Evolutionary conservation across 345 rosid genomes (phyloP).

Genomic region (Rubroshorea leprosula): DNA sequence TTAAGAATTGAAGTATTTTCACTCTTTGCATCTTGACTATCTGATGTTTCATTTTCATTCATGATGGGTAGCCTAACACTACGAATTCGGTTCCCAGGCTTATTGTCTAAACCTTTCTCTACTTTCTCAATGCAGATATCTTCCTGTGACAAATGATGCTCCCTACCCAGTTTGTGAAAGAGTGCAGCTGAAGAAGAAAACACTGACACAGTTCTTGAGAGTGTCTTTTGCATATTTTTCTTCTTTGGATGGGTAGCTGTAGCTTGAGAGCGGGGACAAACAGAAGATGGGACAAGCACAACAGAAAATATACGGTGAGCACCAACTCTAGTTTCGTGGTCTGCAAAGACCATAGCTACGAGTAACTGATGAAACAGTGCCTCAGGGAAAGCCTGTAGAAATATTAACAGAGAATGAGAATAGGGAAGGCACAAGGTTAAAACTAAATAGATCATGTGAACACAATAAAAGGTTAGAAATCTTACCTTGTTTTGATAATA

Average conservation of each 20-base stretch:
- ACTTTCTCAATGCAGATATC: conserved; percentile 5
- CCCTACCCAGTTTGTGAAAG: conserved; percentile 43
- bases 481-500: conserved; percentile 67
- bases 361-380: conserved; percentile 63
- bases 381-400: conserved; percentile 62
- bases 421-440: conserved; percentile 3
- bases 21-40: conserved; percentile 20
- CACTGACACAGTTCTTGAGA: conserved; percentile 64
- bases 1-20: conserved; percentile 36
- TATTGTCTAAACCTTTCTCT: neutral
- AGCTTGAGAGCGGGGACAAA: conserved; percentile 33
- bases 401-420: neutral
- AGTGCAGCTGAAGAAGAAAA: conserved; percentile 76
- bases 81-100: conserved; percentile 27
- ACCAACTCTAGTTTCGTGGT: conserved; percentile 62
- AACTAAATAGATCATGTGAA: neutral
- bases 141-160: conserved; percentile 29
- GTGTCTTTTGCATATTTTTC: conserved; percentile 47
- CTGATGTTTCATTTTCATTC: conserved; percentile 11
- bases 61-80: conserved; percentile 13
- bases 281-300: conserved; percentile 66
- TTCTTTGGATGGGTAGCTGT: conserved; percentile 31
- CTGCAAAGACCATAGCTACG: conserved; percentile 56
- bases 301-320: conserved; percentile 68
- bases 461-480: neutral